Percentiles rank a stretch among this genome's conserved stretches.
Evolutionary conservation across 2,329 filamentous ascomycete species (phyloP).

Genomic region (Ophiostoma sp.): DNA sequence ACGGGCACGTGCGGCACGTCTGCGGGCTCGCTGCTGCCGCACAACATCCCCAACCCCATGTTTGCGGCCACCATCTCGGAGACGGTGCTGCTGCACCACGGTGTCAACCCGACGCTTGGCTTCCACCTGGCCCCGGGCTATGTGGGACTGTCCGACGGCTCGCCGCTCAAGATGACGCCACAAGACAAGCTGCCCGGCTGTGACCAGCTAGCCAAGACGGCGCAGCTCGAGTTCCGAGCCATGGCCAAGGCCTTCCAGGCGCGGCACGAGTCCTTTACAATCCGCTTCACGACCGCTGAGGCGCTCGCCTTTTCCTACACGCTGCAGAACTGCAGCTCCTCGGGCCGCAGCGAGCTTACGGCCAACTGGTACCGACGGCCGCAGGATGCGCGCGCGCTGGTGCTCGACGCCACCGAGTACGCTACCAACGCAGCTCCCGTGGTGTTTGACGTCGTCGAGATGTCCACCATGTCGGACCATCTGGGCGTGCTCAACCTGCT

Average conservation of each 20-base stretch:
- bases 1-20: neutral
- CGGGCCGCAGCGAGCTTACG: slow-evolving; percentile 30
- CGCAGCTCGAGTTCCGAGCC: slow-evolving; percentile 42
- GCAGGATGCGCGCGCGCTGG: slow-evolving; percentile 38
- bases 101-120: slow-evolving; percentile 47
- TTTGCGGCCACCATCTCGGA: slow-evolving; percentile 37
- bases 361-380: slow-evolving; percentile 42
- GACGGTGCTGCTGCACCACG: slow-evolving; percentile 42
- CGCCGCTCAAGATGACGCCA: neutral
- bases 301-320: slow-evolving; percentile 48
- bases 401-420: slow-evolving; percentile 32
- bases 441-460: slow-evolving; percentile 54
- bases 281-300: slow-evolving; percentile 48
- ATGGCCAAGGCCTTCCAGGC: slow-evolving; percentile 43
- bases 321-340: slow-evolving; percentile 39
- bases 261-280: slow-evolving; percentile 31
- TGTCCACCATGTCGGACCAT: slow-evolving; percentile 43
- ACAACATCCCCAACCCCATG: slow-evolving; percentile 42
- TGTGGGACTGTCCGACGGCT: neutral
- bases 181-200: slow-evolving; percentile 30
- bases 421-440: slow-evolving; percentile 34
- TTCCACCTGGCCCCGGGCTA: slow-evolving; percentile 50
- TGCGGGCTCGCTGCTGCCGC: neutral
- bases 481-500: slow-evolving; percentile 44
- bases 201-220: slow-evolving; percentile 29